Percentiles rank a stretch among this genome's conserved stretches.
phyloP scores from a whole-genome alignment of 345 rosid species.

The Pistacia atlantica region DNA sequence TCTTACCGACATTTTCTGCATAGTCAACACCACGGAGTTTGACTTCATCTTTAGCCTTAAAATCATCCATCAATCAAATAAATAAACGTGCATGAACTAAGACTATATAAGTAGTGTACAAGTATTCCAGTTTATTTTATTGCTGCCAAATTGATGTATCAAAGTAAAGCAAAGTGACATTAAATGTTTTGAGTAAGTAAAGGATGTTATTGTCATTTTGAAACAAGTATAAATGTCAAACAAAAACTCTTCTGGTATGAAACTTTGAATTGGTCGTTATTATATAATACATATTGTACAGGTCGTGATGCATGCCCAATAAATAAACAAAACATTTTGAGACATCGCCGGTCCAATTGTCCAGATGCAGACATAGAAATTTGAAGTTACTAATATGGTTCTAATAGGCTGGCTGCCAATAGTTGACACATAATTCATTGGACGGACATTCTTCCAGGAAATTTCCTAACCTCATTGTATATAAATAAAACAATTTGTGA shows the following conservation, averaged over 20 bases:
- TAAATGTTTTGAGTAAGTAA: background rate
- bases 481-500: no score
- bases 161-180: background rate
- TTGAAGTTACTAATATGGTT: no score
- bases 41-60: background rate
- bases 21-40: background rate
- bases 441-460: no score
- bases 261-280: background rate
- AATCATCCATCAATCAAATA: background rate
- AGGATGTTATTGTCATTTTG: constrained; percentile 6
- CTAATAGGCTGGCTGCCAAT: no score
- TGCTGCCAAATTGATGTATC: no score
- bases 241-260: background rate
- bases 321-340: no score
- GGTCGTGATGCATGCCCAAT: no score
- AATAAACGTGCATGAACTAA: background rate
- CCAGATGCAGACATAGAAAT: background rate
- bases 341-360: background rate
- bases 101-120: background rate
- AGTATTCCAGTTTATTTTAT: background rate
- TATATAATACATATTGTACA: no score
- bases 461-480: no score
- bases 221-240: background rate
- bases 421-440: no score
- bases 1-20: constrained; percentile 2